Percentiles rank a stretch among this genome's conserved stretches.
Conservation (phyloP, 75 land plant genomes). For the Adiantum capillusveneris region DNA sequence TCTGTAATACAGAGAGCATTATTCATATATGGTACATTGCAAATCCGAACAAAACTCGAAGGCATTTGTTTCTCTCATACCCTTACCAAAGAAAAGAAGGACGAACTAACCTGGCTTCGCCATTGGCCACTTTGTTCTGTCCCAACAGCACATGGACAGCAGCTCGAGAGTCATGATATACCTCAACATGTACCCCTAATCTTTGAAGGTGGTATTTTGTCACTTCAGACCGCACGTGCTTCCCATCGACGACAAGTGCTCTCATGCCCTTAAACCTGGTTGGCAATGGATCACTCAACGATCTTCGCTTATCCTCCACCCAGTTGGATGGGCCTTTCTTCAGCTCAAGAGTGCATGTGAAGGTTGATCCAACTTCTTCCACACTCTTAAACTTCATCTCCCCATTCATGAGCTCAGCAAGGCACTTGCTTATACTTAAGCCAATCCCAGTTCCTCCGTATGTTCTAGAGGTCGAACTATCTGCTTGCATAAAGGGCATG, state of each 20-base stretch:
- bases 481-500: slow-evolving; percentile 92
- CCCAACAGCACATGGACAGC: background rate
- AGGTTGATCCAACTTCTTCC: slow-evolving; percentile 61
- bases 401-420: slow-evolving; percentile 86
- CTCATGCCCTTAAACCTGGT: slow-evolving; percentile 54
- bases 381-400: slow-evolving; percentile 71
- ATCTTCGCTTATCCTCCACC: slow-evolving; percentile 25
- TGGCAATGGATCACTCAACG: slow-evolving; percentile 10
- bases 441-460: slow-evolving; percentile 98
- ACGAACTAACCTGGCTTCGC: background rate
- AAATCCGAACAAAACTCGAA: too few species aligned
- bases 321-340: slow-evolving; percentile 23
- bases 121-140: background rate
- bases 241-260: slow-evolving; percentile 63
- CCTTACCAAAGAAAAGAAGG: too few species aligned
- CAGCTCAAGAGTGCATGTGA: slow-evolving; percentile 63
- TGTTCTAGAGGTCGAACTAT: slow-evolving; percentile 64
- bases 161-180: background rate
- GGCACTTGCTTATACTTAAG: slow-evolving; percentile 69
- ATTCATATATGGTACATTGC: too few species aligned
- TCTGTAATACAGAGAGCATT: slow-evolving; percentile 8
- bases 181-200: slow-evolving; percentile 55
- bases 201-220: slow-evolving; percentile 74
- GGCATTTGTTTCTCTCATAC: too few species aligned
- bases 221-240: slow-evolving; percentile 51